phyloP scores from a whole-genome alignment of 192 early-diverging fungal species.

The Backusella westeae region DNA sequence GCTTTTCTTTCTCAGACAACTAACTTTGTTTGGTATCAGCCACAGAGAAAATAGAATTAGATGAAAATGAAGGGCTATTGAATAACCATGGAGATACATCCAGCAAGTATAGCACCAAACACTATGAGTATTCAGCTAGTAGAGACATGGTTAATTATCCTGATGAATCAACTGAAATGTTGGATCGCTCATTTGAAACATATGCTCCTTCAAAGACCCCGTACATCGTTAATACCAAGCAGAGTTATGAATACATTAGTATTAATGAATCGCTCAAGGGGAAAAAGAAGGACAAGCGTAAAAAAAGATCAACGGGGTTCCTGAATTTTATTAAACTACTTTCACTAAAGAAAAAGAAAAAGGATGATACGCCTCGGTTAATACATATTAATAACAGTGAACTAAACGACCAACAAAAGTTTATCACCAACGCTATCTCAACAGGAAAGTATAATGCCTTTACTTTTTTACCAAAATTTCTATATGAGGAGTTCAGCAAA shows the following conservation, averaged over 20 bases:
- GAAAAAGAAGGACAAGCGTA: background rate
- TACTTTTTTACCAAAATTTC: conserved; percentile 94
- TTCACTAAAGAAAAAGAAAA: background rate
- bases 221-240: background rate
- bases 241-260: background rate
- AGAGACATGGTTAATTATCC: background rate
- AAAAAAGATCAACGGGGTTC: background rate
- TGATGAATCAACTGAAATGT: background rate
- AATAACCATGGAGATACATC: background rate
- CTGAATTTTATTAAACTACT: background rate
- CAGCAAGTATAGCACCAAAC: background rate
- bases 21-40: background rate
- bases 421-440: conserved; percentile 88
- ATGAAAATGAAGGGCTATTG: background rate
- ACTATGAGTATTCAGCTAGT: background rate
- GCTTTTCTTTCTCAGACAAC: background rate
- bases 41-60: background rate
- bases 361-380: conserved; percentile 45
- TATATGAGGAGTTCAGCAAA: conserved; percentile 96
- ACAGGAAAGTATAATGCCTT: conserved; percentile 93
- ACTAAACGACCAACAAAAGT: conserved; percentile 75
- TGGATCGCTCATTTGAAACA: background rate
- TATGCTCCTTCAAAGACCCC: background rate
- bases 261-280: background rate
- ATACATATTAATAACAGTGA: conserved; percentile 86